Evolutionary conservation across 345 rosid species (phyloP).

Genomic region (Boechera stricta): DNA sequence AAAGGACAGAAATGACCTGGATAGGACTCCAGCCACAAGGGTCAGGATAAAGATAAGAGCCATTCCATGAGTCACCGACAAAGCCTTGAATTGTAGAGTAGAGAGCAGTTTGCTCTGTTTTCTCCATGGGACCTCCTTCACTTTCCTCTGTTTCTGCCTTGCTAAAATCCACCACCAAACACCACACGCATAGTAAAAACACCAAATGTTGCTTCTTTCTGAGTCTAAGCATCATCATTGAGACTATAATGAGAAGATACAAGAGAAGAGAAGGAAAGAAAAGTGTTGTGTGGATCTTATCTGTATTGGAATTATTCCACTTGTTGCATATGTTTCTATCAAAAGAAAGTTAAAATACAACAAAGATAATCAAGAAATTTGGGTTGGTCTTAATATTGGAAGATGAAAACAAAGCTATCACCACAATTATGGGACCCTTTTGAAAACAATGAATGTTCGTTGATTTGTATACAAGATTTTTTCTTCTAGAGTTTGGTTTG

Average conservation of each 20-base stretch:
- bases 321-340: conserved; percentile 28
- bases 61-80: conserved; percentile 91
- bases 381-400: conserved; percentile 31
- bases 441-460: conserved; percentile 39
- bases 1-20: conserved; percentile 54
- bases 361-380: neutral
- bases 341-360: neutral
- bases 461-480: conserved; percentile 17
- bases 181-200: conserved; percentile 47
- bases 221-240: conserved; percentile 19
- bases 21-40: conserved; percentile 99
- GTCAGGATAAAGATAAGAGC: conserved; percentile 87
- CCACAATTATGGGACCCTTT: conserved; percentile 42
- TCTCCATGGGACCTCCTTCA: conserved; percentile 73
- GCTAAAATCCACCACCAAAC: conserved; percentile 49
- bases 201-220: conserved; percentile 38
- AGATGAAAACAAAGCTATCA: conserved; percentile 38
- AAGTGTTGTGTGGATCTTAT: conserved; percentile 40
- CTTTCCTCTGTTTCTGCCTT: conserved; percentile 52
- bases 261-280: conserved; percentile 6
- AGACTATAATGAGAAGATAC: conserved; percentile 20
- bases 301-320: conserved; percentile 29
- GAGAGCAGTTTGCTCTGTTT: conserved; percentile 68
- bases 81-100: conserved; percentile 83
- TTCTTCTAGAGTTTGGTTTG: conserved; percentile 21